Percentiles rank a stretch among this genome's conserved stretches.
Conservation (phyloP, 106 monocot species). For the Dendrobium chrysotoxum region DNA sequence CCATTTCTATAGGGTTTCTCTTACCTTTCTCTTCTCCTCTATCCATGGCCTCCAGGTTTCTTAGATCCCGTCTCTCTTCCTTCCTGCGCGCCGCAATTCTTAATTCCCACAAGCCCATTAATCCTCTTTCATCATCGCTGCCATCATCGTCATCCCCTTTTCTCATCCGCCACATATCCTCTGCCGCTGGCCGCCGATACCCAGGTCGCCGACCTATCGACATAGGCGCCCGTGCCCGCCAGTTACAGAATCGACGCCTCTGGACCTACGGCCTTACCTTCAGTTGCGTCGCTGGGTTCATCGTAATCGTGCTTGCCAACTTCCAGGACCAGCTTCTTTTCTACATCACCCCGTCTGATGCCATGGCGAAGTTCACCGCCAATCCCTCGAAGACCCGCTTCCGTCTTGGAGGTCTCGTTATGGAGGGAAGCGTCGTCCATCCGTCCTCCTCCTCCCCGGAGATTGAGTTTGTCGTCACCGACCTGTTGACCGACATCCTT, state of each 20-base stretch:
- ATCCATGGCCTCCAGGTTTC: slow-evolving; percentile 27
- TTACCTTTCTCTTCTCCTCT: not conserved
- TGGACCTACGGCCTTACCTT: slow-evolving; percentile 96
- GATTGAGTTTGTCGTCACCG: slow-evolving; percentile 98
- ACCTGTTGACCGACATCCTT: slow-evolving; percentile 85
- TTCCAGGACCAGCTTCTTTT: slow-evolving; percentile 97
- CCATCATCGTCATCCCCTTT: not conserved
- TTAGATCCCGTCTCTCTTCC: slow-evolving; percentile 21
- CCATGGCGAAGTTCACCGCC: slow-evolving; percentile 43
- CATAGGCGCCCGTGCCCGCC: slow-evolving; percentile 89
- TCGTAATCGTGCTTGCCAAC: slow-evolving; percentile 80
- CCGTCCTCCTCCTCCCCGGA: slow-evolving; percentile 41
- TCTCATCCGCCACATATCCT: slow-evolving; percentile 12
- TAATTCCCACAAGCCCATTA: not conserved
- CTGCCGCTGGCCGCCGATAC: slow-evolving; percentile 22
- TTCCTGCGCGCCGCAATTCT: slow-evolving; percentile 8
- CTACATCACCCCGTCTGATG: slow-evolving; percentile 91
- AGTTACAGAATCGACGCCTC: slow-evolving; percentile 84
- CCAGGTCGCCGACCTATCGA: slow-evolving; percentile 42
- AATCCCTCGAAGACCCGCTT: slow-evolving; percentile 69
- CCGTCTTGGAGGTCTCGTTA: slow-evolving; percentile 87
- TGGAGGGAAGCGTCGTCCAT: slow-evolving; percentile 85
- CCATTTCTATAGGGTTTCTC: not conserved
- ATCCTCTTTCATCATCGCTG: slow-evolving; percentile 7
- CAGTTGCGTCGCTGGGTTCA: slow-evolving; percentile 86